Conservation (phyloP, 2,329 filamentous ascomycete species). For the Botrytis galanthina region DNA sequence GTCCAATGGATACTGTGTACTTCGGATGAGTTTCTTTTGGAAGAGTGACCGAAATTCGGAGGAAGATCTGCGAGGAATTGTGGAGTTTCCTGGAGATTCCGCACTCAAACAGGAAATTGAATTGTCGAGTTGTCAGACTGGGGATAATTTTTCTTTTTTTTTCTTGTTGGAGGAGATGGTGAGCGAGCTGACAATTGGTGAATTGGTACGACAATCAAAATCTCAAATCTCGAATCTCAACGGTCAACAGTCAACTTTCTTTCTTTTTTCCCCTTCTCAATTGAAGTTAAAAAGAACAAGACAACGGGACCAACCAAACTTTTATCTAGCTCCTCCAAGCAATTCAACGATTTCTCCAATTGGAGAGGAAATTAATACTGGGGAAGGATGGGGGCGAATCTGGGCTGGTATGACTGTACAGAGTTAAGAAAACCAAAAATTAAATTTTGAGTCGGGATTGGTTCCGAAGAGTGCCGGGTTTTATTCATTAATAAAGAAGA, state of each 20-base stretch:
- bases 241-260: neutral
- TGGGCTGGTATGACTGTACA: neutral
- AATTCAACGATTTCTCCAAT: neutral
- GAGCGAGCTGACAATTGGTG: neutral
- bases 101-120: neutral
- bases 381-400: neutral
- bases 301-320: neutral
- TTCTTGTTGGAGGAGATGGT: neutral
- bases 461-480: neutral
- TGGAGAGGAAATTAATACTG: neutral
- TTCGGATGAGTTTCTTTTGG: neutral
- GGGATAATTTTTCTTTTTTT: neutral
- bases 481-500: neutral
- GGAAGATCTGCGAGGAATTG: slow-evolving; percentile 9
- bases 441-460: neutral
- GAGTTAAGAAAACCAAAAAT: neutral
- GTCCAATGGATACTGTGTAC: slow-evolving; percentile 13
- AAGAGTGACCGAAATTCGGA: slow-evolving; percentile 4
- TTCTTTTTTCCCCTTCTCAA: neutral
- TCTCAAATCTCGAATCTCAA: neutral
- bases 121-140: neutral
- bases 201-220: neutral
- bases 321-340: neutral
- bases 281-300: neutral
- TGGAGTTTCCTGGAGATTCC: slow-evolving; percentile 6